Base-by-base conservation (phyloP, 2,329 filamentous ascomycete genomes). In the Fusarium goolgardi region DNA sequence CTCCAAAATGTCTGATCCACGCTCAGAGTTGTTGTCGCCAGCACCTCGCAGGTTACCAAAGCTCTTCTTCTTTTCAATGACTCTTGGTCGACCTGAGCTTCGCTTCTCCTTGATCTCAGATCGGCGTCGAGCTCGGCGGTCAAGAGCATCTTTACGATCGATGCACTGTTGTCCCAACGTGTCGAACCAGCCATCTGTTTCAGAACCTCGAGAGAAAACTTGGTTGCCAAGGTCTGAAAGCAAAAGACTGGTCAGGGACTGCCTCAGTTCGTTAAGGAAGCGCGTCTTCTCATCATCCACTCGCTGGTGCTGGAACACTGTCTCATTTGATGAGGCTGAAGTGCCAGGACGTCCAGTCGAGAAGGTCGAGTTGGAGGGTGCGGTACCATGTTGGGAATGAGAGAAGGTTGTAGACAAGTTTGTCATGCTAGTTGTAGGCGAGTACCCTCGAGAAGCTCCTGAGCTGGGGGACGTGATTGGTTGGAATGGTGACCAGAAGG, bases 401-500 rank as follows among this genome's bases (percentile, higher is more conserved):
- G 83, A 81, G 71, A 85, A 83, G 2, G 84, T 81, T 21, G 81
- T 80, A 0, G 85, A 86, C 3, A 88, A 75, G 68, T 88, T 89
- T 10, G 85, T 85, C 39, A 88, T 78, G 69, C 87, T 90, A 3
- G 87, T 87, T 0, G 85, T 87, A 1, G 88, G 87, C 8, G 88
- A 90, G 61, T 89, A 88, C 1, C 84, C 83, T 55, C 86, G 81
- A 1, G 87, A 86, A 0, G 85, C 76, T 78, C 85, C 80, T 76
- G 92, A 75, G 80, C 90, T 76, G 0, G 88, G 86, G 2, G 91
- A 88, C 63, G 90, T 85, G 1, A 87, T 84, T 0, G 89, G 88
- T 62, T 92, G 90, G 71, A 95, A 94, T 0, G 92, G 92, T 4
- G 94, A 97, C 93, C 94, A 97, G 76, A 95, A 96, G 0, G 93